Evolutionary conservation across 345 rosid species (phyloP).

Genomic region (Sonneratia caseolaris): DNA sequence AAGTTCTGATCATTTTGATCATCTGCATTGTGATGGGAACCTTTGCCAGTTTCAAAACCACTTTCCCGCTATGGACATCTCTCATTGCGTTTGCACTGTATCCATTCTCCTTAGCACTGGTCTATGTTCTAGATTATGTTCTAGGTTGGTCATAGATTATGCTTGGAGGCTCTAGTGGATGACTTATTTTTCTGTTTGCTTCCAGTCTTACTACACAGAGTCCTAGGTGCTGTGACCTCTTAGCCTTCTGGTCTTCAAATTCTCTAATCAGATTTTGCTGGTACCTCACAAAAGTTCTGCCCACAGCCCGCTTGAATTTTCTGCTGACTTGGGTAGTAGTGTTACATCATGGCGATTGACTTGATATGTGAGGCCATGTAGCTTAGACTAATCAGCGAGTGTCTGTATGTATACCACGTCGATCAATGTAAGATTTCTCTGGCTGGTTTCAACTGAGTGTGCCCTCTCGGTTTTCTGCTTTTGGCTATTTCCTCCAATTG

Average conservation of each 20-base stretch:
- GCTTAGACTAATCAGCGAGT: background rate
- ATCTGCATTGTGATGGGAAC: slow-evolving; percentile 75
- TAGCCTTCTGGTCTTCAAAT: background rate
- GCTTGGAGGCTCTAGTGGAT: background rate
- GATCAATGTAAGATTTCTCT: background rate
- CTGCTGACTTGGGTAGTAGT: background rate
- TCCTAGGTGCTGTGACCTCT: background rate
- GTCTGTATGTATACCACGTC: background rate
- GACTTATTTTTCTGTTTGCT: background rate
- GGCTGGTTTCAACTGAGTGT: background rate
- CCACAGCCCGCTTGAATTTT: background rate
- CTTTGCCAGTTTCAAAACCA: slow-evolving; percentile 80
- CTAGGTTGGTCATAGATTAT: slow-evolving; percentile 77
- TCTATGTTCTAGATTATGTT: slow-evolving; percentile 71
- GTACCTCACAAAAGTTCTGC: background rate
- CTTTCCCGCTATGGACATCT: slow-evolving; percentile 88
- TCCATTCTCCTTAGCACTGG: slow-evolving; percentile 76
- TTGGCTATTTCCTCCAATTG: background rate
- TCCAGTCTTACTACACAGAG: background rate
- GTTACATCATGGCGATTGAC: background rate
- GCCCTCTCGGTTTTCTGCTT: background rate
- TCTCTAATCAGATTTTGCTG: background rate
- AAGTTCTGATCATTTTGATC: slow-evolving; percentile 76
- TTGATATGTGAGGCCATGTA: background rate
- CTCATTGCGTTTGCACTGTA: slow-evolving; percentile 59